Evolutionary conservation across 768 basidiomycete species (phyloP).

Genomic region (Hypholoma fasciculare): DNA sequence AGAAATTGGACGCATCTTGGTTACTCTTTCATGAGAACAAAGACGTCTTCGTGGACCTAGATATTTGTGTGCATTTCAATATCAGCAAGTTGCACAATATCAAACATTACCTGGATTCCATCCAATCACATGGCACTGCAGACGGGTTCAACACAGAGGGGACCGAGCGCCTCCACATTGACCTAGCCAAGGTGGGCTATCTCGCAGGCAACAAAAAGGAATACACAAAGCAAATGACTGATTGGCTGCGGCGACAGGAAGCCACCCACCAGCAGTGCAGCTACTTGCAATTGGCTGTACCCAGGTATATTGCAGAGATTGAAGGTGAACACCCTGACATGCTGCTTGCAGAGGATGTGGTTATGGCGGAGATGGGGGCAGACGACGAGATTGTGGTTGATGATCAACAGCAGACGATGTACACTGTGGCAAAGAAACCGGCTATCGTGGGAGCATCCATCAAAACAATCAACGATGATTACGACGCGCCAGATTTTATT

Average conservation of each 20-base stretch:
- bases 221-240: slow-evolving; percentile 37
- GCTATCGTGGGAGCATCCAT: too few relatives aligned
- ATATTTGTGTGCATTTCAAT: slow-evolving; percentile 32
- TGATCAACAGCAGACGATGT: too few relatives aligned
- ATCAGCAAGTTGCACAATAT: slow-evolving; percentile 39
- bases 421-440: too few relatives aligned
- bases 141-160: slow-evolving; percentile 37
- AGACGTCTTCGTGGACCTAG: slow-evolving; percentile 26
- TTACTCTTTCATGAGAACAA: slow-evolving; percentile 31
- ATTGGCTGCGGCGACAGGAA: slow-evolving; percentile 37
- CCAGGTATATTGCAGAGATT: too few relatives aligned
- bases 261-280: neutral
- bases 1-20: slow-evolving; percentile 20
- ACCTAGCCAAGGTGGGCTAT: slow-evolving; percentile 37
- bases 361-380: too few relatives aligned
- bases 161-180: slow-evolving; percentile 41
- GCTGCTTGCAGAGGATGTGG: too few relatives aligned
- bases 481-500: too few relatives aligned
- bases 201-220: slow-evolving; percentile 29
- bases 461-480: too few relatives aligned
- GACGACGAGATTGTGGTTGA: too few relatives aligned
- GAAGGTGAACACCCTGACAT: too few relatives aligned
- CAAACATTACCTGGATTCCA: slow-evolving; percentile 30
- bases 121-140: slow-evolving; percentile 24
- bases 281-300: neutral